Base-by-base conservation (phyloP, 2,329 filamentous ascomycete species). In the Arthrobotrys iridis region DNA sequence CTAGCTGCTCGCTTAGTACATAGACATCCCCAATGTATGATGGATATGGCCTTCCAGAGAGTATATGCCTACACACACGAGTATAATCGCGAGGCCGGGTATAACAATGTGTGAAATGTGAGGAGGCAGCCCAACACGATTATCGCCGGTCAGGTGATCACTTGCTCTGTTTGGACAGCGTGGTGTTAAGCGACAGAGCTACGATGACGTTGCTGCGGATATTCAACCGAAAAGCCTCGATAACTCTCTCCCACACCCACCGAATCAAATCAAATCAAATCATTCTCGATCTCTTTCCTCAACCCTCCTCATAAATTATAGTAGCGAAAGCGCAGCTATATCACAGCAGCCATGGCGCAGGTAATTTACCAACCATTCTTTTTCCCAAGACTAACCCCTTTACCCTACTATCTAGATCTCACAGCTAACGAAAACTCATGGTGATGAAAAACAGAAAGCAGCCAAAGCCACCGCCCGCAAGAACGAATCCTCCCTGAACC, bases 401-500 rank as follows among this genome's bases (percentile, higher is more conserved):
- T n/a, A n/a, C n/a, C n/a, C n/a, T n/a, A n/a, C n/a, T n/a, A n/a
- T n/a, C n/a, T n/a, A n/a, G n/a, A n/a, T n/a, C n/a, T n/a, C n/a
- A n/a, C n/a, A n/a, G n/a, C n/a, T n/a, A n/a, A n/a, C 24, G 7
- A 50, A 4, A 8, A 13, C 24, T 6, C 41, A 30, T 41, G 20
- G 43, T 58, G 18, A 65, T 28, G n/a, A n/a, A 30, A 28, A 22
- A 4, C 46, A 80, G 79, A 80, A 80, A 80, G 78, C 79, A 43
- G 77, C 79, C 40, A 80, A 80, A 79, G 85, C 86, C 43, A 86
- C 90, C 65, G 95, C 95, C 68, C 91, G 90, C 79, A 88, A 90
- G 83, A 98, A 98, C 83, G 85, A 88, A 50, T 85, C 88, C 33
- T 86, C 91, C 45, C 89, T 99, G 50, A 91, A 90, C 81, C 92